These are phyloP conservation scores for Neurospora sp. DNA, from an alignment of 495 filamentous ascomycete genomes.

Conservation along the genomic window DNA sequence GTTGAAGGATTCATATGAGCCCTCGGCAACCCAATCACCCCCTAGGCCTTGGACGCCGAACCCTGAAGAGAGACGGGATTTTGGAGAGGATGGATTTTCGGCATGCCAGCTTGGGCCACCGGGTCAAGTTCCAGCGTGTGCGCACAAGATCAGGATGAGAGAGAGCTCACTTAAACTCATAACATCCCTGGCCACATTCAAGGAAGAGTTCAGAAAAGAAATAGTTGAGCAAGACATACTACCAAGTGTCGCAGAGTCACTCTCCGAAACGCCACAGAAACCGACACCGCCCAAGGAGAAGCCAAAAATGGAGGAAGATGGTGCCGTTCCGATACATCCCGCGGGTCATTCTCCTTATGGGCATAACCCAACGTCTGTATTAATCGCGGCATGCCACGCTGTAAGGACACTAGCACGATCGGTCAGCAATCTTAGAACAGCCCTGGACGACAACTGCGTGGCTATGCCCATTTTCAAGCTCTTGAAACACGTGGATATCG, in stretches of 20 bases:
- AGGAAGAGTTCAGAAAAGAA: constrained; percentile 74
- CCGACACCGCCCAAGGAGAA: constrained; percentile 20
- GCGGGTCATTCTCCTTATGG: constrained; percentile 16
- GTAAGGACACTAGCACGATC: constrained; percentile 71
- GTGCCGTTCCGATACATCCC: constrained; percentile 1
- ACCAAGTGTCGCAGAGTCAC: constrained; percentile 71
- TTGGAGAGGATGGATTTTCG: constrained; percentile 11
- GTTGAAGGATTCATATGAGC: constrained; percentile 57
- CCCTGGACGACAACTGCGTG: constrained; percentile 74
- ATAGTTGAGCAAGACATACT: constrained; percentile 74
- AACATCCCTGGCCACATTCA: constrained; percentile 65
- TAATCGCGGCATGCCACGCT: constrained; percentile 78
- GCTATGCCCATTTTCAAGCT: constrained; percentile 70
- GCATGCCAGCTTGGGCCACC: constrained; percentile 44
- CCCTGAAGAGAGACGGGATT: constrained; percentile 11
- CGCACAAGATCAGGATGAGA: constrained; percentile 67
- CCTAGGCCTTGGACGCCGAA: constrained; percentile 33
- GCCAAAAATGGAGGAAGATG: constrained; percentile 5
- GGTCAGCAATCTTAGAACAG: constrained; percentile 72
- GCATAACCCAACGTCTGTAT: constrained; percentile 48
- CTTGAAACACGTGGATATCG: constrained; percentile 61
- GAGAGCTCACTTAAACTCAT: constrained; percentile 71
- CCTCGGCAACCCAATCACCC: constrained; percentile 28
- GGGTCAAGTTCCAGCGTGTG: constrained; percentile 51
- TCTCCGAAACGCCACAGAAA: constrained; percentile 48